Percentiles rank a stretch among this genome's conserved stretches.
Conservation (phyloP, 2,329 filamentous ascomycete genomes). For the Lachnellula arida region DNA sequence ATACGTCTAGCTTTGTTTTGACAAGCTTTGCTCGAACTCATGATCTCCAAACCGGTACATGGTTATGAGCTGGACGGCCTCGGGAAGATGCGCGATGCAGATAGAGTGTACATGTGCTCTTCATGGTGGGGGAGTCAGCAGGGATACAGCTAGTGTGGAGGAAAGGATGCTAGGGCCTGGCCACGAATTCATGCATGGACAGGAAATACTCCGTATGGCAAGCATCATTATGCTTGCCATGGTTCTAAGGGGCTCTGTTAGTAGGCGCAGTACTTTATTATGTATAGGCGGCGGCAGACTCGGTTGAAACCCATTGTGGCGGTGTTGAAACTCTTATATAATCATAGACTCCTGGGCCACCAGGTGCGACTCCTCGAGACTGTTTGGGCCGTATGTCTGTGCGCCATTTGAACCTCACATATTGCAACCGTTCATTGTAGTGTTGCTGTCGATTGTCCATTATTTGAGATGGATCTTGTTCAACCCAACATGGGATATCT, state of each 20-base stretch:
- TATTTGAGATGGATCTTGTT: slow-evolving; percentile 23
- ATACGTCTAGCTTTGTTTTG: slow-evolving; percentile 29
- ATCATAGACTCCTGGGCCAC: slow-evolving; percentile 29
- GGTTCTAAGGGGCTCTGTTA: slow-evolving; percentile 13
- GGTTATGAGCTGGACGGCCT: slow-evolving; percentile 26
- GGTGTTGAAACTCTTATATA: slow-evolving; percentile 32
- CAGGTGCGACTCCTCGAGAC: slow-evolving; percentile 27
- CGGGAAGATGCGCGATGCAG: slow-evolving; percentile 33
- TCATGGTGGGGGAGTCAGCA: slow-evolving; percentile 27
- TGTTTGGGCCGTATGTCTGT: slow-evolving; percentile 31
- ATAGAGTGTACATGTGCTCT: slow-evolving; percentile 26
- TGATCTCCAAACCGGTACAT: slow-evolving; percentile 30
- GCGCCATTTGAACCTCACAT: slow-evolving; percentile 26
- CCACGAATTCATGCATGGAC: slow-evolving; percentile 36
- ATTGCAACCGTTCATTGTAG: slow-evolving; percentile 17
- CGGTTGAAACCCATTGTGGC: slow-evolving; percentile 30
- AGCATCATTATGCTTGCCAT: slow-evolving; percentile 22
- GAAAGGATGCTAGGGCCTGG: slow-evolving; percentile 20
- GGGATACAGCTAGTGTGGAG: slow-evolving; percentile 27
- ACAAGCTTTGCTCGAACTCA: slow-evolving; percentile 28
- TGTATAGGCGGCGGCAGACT: slow-evolving; percentile 16
- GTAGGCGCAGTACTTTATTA: slow-evolving; percentile 8
- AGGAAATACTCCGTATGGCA: slow-evolving; percentile 11
- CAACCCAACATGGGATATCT: slow-evolving; percentile 5
- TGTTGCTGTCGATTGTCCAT: slow-evolving; percentile 16